phyloP scores from a whole-genome alignment of 345 rosid genomes.

The Populus ilicifolia region DNA sequence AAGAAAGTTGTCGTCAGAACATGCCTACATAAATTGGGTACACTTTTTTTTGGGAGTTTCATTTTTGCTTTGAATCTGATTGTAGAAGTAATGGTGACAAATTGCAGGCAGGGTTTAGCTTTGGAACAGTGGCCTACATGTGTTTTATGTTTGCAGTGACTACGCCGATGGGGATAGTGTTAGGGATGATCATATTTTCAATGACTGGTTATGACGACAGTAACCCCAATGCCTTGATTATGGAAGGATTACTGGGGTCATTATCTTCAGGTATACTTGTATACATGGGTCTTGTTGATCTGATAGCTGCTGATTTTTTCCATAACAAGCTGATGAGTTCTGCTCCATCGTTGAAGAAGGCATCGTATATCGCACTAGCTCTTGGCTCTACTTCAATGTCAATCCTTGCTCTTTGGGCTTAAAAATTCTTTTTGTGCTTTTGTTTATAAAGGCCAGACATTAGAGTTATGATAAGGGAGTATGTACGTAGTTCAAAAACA shows the following conservation, averaged over 20 bases:
- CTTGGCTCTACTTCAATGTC: conserved; percentile 88
- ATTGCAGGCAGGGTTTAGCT: conserved; percentile 76
- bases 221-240: conserved; percentile 67
- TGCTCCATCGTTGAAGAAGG: conserved; percentile 55
- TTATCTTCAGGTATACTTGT: conserved; percentile 80
- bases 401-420: conserved; percentile 94
- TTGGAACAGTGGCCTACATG: conserved; percentile 76
- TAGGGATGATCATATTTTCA: conserved; percentile 79
- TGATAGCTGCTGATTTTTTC: conserved; percentile 79
- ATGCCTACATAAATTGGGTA: not conserved
- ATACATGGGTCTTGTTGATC: conserved; percentile 95
- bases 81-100: not conserved
- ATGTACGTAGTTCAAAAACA: not conserved
- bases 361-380: conserved; percentile 56
- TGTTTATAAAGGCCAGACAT: not conserved
- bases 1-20: not conserved
- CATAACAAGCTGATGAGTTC: conserved; percentile 84
- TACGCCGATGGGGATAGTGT: conserved; percentile 75
- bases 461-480: not conserved
- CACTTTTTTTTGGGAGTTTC: not conserved
- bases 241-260: conserved; percentile 85
- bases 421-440: not conserved
- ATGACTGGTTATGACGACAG: conserved; percentile 78
- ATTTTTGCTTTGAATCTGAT: not conserved
- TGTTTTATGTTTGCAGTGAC: conserved; percentile 89